Base-by-base conservation (phyloP, 108 stramenopile species). In the Cylindrotheca fusiformis region DNA sequence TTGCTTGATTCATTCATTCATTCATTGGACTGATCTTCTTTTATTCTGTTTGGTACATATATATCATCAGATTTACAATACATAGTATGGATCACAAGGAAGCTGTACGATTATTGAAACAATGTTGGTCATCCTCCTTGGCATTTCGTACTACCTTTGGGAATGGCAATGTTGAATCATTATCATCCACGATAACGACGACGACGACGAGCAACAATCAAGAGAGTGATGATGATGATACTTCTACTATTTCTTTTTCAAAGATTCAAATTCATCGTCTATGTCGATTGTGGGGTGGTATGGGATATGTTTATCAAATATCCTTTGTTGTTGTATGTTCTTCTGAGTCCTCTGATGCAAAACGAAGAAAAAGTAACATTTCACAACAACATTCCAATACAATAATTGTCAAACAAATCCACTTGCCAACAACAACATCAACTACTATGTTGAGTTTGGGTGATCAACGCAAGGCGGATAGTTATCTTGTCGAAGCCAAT, bases 261-360 rank as follows among this genome's bases (percentile, higher is more conserved):
- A 60, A 27, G 24, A 32, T 63, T n/a, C 22, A 52, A 63, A 20
- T 53, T 24, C 20, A 14, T 1, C 49, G 52, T 36, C 10, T 69
- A 1, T 72, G 71, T 32, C 63, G 76, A 48, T 53, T 85, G 8
- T 85, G 84, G 84, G 78, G 59, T 22, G 86, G 90, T 2, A 91
- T 91, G 90, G 90, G 90, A 10, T 70, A 72, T 61, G 76, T 91
- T 47, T 78, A 83, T 56, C 56, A 71, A 36, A 47, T 91, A 4
- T 56, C 54, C 6, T 19, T 67, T 46, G 48, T 19, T 10, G 17
- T 41, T 41, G n/a, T n/a, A n/a, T n/a, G n/a, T n/a, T n/a, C n/a
- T n/a, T n/a, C n/a, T n/a, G n/a, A n/a, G n/a, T n/a, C n/a, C n/a
- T n/a, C n/a, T n/a, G 36, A 41, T 14, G 10, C 6, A 10, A 14